phyloP scores from a whole-genome alignment of 2,329 filamentous ascomycete species.

The Sclerotinia sclerotiorum region DNA sequence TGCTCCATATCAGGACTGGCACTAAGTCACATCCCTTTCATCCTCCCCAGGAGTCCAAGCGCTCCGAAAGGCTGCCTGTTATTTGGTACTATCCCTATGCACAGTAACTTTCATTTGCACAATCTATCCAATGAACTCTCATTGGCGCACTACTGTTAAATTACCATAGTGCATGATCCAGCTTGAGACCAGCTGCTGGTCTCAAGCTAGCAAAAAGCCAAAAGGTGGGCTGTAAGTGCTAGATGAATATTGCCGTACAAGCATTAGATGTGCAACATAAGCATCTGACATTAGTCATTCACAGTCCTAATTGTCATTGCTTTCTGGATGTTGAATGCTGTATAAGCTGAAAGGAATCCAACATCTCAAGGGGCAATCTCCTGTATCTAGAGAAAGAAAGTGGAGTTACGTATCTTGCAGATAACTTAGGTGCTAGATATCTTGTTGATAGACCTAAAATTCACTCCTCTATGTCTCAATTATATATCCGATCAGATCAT shows the following conservation, averaged over 20 bases:
- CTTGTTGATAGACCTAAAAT: too few relatives aligned
- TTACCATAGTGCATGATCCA: not conserved
- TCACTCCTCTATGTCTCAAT: too few relatives aligned
- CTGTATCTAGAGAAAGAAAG: too few relatives aligned
- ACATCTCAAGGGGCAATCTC: too few relatives aligned
- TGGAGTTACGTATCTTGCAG: too few relatives aligned
- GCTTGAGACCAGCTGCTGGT: not conserved
- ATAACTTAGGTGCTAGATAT: too few relatives aligned
- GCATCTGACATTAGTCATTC: not conserved
- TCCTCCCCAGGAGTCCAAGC: not conserved
- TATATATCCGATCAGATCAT: too few relatives aligned
- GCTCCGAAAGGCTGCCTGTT: not conserved
- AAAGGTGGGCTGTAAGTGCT: not conserved
- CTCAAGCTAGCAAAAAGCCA: not conserved
- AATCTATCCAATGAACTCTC: not conserved
- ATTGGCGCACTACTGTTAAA: not conserved
- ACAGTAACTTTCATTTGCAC: not conserved
- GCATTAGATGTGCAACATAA: conserved; percentile 2
- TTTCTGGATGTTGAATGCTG: too few relatives aligned
- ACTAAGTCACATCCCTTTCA: not conserved
- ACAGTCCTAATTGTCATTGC: too few relatives aligned
- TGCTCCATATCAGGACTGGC: not conserved
- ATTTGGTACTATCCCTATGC: not conserved
- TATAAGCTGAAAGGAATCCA: too few relatives aligned
- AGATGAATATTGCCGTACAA: not conserved